A percentile compares a stretch with the other conserved stretches of the same genome.
phyloP scores from a whole-genome alignment of 2,329 filamentous ascomycete genomes.

The Colletotrichum spaethianum region DNA sequence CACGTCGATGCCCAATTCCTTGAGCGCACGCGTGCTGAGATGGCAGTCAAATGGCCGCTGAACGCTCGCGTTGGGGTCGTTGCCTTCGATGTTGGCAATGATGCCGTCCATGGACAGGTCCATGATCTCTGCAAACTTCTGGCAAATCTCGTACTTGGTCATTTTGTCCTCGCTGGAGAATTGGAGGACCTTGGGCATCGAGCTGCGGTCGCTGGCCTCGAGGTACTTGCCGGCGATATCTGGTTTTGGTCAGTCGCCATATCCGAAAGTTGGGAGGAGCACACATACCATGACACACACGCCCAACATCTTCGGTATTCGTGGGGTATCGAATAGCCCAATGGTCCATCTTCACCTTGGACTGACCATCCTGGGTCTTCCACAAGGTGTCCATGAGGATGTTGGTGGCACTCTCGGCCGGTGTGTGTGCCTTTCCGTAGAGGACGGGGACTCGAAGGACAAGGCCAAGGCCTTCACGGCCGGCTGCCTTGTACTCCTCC shows the following conservation, averaged over 20 bases:
- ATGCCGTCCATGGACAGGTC: slow-evolving; percentile 79
- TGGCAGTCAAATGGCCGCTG: slow-evolving; percentile 91
- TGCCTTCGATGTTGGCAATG: slow-evolving; percentile 78
- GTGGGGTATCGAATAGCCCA: slow-evolving; percentile 90
- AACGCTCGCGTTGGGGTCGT: slow-evolving; percentile 78
- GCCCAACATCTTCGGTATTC: slow-evolving; percentile 87
- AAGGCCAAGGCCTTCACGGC: slow-evolving; percentile 70
- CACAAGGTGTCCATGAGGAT: slow-evolving; percentile 82
- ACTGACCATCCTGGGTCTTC: slow-evolving; percentile 77
- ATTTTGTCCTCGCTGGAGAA: slow-evolving; percentile 89
- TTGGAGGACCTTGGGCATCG: slow-evolving; percentile 80
- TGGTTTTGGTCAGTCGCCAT: slow-evolving; percentile 48
- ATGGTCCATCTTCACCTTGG: slow-evolving; percentile 84
- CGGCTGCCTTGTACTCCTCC: slow-evolving; percentile 66
- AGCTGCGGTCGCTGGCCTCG: slow-evolving; percentile 58
- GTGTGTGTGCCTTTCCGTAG: slow-evolving; percentile 81
- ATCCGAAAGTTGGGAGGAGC: too few species aligned
- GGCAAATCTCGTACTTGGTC: slow-evolving; percentile 92
- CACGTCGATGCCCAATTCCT: slow-evolving; percentile 81
- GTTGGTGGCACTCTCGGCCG: slow-evolving; percentile 87
- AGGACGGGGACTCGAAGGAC: slow-evolving; percentile 87
- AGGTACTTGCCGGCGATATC: slow-evolving; percentile 82
- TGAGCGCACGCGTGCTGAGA: slow-evolving; percentile 81
- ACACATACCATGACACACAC: slow-evolving; percentile 77
- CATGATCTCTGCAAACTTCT: slow-evolving; percentile 84